Evolutionary conservation across 352 stramenopile species (phyloP), one percentile per base, ranked within the genome.

Genomic region (Peronospora farinosa): DNA sequence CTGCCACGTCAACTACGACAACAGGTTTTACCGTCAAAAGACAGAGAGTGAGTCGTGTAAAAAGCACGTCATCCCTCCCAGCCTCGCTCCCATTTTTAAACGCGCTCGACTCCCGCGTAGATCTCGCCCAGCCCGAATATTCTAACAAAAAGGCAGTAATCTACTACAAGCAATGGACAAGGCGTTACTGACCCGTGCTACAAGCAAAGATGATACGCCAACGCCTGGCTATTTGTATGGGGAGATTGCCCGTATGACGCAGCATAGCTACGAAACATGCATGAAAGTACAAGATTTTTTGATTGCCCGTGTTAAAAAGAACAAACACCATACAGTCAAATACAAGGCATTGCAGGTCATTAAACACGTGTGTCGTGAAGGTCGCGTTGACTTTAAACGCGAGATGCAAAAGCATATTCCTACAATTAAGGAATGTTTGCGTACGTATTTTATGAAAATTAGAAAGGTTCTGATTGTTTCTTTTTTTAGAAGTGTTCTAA

Each of bases 181-280:
- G 58, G 76, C 77, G 36, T 67, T 96, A 64, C 69, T 98, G 36
- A 86, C 76, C 23, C 89, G 93, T 44, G 95, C 95, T 27, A 98
- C 95, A 40, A 95, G 92, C 61, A 86, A 90, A 65, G 90, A 96
- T 67, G 84, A 96, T 40, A 81, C 86, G 53, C 95, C 95, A 9
- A 98, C 95, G 35, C 95, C 92, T 9, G 95, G 95, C 21, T 98
- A 98, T 67, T 78, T 98, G 60, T 98, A 98, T 67, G 82, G 92
- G 36, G 95, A 98, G 74, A 97, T 98, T 63, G 84, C 86, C 48
- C 82, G 82, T 67, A 96, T 95, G 86, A 96, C 86, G 53, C 78
- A 95, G 61, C 84, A 94, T 52, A 92, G 78, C 54, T 94, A 90
- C 65, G 84, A 96, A 51, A 95, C 79, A 54, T 95, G 76, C 71